These are phyloP conservation scores for Euphrasia arctica DNA, from an alignment of 305 asterid species.

Conservation along the genomic window DNA sequence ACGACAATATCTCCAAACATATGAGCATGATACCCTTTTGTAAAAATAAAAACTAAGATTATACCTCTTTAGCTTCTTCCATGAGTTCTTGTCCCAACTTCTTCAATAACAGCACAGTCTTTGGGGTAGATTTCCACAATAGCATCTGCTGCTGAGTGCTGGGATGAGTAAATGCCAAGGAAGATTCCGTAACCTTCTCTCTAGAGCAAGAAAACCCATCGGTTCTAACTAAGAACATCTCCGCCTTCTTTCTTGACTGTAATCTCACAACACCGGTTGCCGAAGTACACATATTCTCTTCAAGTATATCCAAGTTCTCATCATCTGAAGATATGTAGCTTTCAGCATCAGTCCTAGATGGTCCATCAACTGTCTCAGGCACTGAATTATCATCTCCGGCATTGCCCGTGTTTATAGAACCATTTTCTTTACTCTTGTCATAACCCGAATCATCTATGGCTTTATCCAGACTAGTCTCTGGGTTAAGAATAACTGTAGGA, in stretches of 20 bases:
- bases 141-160: slow-evolving; percentile 99
- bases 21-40: slow-evolving; percentile 13
- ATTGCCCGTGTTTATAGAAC: slow-evolving; percentile 35
- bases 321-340: slow-evolving; percentile 55
- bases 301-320: slow-evolving; percentile 62
- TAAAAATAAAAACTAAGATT: slow-evolving; percentile 13
- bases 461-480: slow-evolving; percentile 34
- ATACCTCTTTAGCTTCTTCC: slow-evolving; percentile 98
- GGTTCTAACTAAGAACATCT: slow-evolving; percentile 98
- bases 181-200: slow-evolving; percentile 96
- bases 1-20: slow-evolving; percentile 13
- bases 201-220: slow-evolving; percentile 94
- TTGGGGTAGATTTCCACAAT: slow-evolving; percentile 96
- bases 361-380: slow-evolving; percentile 33
- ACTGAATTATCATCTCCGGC: slow-evolving; percentile 33
- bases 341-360: slow-evolving; percentile 37
- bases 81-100: slow-evolving; percentile 92
- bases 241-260: slow-evolving; percentile 96
- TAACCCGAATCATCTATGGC: slow-evolving; percentile 30
- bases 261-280: slow-evolving; percentile 96
- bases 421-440: slow-evolving; percentile 35
- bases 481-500: slow-evolving; percentile 28
- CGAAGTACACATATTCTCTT: slow-evolving; percentile 86
- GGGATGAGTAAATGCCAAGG: slow-evolving; percentile 98
- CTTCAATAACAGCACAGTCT: slow-evolving; percentile 84